phyloP scores from a whole-genome alignment of 805 yeast genomes.

The Candida germanica region DNA sequence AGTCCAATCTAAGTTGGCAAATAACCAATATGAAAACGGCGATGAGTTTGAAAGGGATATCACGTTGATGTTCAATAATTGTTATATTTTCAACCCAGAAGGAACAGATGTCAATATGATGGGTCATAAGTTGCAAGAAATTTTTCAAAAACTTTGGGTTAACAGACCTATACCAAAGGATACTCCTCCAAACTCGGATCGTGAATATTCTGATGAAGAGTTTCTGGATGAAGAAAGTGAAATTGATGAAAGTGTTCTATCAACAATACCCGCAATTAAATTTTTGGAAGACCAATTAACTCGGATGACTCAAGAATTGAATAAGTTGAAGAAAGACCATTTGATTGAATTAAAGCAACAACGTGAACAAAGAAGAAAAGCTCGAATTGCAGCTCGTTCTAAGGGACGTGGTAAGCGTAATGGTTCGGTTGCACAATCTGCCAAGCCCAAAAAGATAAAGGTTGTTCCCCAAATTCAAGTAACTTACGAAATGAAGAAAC shows the following conservation, averaged over 20 bases:
- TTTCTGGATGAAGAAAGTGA: conserved; percentile 59
- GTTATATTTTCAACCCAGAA: conserved; percentile 91
- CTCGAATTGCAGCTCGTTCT: conserved; percentile 39
- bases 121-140: conserved; percentile 88
- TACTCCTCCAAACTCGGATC: conserved; percentile 52
- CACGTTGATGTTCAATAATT: conserved; percentile 78
- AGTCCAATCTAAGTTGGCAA: conserved; percentile 71
- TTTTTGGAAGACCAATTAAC: conserved; percentile 83
- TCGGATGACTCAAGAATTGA: conserved; percentile 82
- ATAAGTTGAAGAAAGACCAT: conserved; percentile 75
- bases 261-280: conserved; percentile 86
- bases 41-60: conserved; percentile 85
- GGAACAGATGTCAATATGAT: conserved; percentile 94
- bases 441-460: conserved; percentile 17
- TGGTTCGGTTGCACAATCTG: conserved; percentile 11
- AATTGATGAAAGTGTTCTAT: conserved; percentile 46
- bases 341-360: conserved; percentile 64
- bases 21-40: conserved; percentile 84
- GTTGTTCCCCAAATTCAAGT: conserved; percentile 41
- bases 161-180: conserved; percentile 66
- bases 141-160: conserved; percentile 85
- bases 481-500: conserved; percentile 95
- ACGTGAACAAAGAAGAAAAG: conserved; percentile 50
- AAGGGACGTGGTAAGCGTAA: conserved; percentile 10
- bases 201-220: conserved; percentile 16